Conservation (phyloP, 1,284 basidiomycete genomes). For the Marasmius fiardii region DNA sequence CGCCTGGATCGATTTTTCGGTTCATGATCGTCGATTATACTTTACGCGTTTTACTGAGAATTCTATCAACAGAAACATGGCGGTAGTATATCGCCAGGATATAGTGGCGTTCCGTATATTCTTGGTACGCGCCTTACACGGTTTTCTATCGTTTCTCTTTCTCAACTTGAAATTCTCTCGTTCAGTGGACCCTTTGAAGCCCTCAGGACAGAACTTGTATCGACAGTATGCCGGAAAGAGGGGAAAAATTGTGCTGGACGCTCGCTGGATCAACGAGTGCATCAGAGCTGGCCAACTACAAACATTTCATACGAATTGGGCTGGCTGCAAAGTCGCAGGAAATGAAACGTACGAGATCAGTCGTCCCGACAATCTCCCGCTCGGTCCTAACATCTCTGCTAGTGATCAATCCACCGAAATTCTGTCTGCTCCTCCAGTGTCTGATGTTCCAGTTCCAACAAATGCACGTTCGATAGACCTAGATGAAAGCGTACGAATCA, state of each 20-base stretch:
- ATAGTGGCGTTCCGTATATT: constrained; percentile 73
- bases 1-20: background rate
- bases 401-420: constrained; percentile 3
- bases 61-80: constrained; percentile 60
- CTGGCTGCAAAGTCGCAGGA: constrained; percentile 75
- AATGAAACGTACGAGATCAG: constrained; percentile 52
- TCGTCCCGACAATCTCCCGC: constrained; percentile 12
- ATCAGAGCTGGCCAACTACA: constrained; percentile 62
- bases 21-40: background rate
- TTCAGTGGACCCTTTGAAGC: constrained; percentile 68
- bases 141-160: background rate
- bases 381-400: background rate
- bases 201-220: constrained; percentile 76
- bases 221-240: constrained; percentile 75
- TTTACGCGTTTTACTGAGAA: constrained; percentile 6
- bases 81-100: constrained; percentile 64
- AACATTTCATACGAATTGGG: constrained; percentile 72
- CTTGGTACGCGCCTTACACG: constrained; percentile 44
- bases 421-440: constrained; percentile 4
- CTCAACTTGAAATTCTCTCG: background rate
- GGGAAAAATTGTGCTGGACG: constrained; percentile 68
- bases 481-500: constrained; percentile 13
- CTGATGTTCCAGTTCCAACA: constrained; percentile 4
- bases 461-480: background rate
- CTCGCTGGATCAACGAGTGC: constrained; percentile 73